These are phyloP conservation scores for Strigomonas galati DNA, from an alignment of 208 protist species.

Conservation along the genomic window DNA sequence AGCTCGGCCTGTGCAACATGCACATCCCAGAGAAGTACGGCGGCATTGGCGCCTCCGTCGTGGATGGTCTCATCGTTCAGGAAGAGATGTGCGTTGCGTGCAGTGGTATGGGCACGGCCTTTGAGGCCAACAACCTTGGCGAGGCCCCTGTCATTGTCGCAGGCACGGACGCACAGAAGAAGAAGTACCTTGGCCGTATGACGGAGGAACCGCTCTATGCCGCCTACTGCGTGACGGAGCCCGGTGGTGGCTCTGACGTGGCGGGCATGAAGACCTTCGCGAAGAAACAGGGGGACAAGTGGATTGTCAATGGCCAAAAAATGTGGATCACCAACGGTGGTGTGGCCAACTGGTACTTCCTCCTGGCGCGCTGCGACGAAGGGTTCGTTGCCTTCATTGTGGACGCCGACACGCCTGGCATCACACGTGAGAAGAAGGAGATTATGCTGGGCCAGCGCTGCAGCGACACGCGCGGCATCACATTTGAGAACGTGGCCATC, in stretches of 20 bases:
- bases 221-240: constrained; percentile 87
- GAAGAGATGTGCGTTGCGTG: constrained; percentile 89
- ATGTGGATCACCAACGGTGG: constrained; percentile 96
- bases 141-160: constrained; percentile 83
- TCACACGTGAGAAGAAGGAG: constrained; percentile 78
- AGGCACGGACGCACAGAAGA: constrained; percentile 82
- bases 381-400: constrained; percentile 89
- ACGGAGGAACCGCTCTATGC: constrained; percentile 75
- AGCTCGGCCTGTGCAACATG: constrained; percentile 82
- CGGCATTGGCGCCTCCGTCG: constrained; percentile 57
- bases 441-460: constrained; percentile 91
- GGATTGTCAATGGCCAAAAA: constrained; percentile 89
- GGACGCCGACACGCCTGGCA: constrained; percentile 82
- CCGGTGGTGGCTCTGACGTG: constrained; percentile 83
- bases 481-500: constrained; percentile 90
- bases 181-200: constrained; percentile 86
- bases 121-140: constrained; percentile 80
- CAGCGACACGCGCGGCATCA: constrained; percentile 89
- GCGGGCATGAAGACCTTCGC: constrained; percentile 82
- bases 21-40: constrained; percentile 82
- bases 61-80: constrained; percentile 74
- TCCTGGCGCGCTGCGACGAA: constrained; percentile 70
- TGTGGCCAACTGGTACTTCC: constrained; percentile 91
- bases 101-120: constrained; percentile 80
- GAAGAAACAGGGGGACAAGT: constrained; percentile 84